Evolutionary conservation across 495 filamentous ascomycete genomes (phyloP).

Genomic region (Penicillium riverlandense): DNA sequence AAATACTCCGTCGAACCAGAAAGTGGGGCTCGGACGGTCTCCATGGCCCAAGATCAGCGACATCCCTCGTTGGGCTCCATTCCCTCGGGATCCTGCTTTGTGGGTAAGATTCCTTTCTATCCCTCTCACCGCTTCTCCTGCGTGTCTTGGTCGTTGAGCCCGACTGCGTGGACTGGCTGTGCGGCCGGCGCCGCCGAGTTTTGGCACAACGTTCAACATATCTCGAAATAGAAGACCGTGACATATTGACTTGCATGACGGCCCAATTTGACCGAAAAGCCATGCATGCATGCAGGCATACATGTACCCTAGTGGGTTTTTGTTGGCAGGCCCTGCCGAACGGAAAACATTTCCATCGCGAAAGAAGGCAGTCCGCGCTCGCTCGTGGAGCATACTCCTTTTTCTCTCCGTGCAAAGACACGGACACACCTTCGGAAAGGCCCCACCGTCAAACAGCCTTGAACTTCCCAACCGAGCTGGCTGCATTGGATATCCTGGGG

Average conservation of each 20-base stretch:
- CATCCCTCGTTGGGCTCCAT: conserved; percentile 18
- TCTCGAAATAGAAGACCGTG: too few relatives aligned
- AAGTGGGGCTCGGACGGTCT: too few relatives aligned
- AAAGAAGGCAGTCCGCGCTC: not conserved
- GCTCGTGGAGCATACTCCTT: not conserved
- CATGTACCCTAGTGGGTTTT: too few relatives aligned
- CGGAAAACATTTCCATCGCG: conserved; percentile 9
- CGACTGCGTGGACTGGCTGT: not conserved
- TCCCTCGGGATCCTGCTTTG: conserved; percentile 14
- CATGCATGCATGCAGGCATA: too few relatives aligned
- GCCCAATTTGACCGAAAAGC: too few relatives aligned
- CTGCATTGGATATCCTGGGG: not conserved
- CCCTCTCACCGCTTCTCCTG: conserved; percentile 21
- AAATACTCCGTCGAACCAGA: too few relatives aligned
- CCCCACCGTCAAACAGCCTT: conserved; percentile 1
- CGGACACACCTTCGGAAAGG: conserved; percentile 3
- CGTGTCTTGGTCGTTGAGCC: not conserved
- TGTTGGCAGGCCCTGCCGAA: not conserved
- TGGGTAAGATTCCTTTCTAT: conserved; percentile 7
- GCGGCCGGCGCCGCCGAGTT: not conserved
- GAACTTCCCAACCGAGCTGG: conserved; percentile 3
- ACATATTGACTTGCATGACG: too few relatives aligned
- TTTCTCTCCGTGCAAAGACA: not conserved
- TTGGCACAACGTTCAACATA: too few relatives aligned
- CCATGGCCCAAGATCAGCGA: conserved; percentile 11